phyloP scores from a whole-genome alignment of 1,284 basidiomycete species.

The Ustilago cynodontis region DNA sequence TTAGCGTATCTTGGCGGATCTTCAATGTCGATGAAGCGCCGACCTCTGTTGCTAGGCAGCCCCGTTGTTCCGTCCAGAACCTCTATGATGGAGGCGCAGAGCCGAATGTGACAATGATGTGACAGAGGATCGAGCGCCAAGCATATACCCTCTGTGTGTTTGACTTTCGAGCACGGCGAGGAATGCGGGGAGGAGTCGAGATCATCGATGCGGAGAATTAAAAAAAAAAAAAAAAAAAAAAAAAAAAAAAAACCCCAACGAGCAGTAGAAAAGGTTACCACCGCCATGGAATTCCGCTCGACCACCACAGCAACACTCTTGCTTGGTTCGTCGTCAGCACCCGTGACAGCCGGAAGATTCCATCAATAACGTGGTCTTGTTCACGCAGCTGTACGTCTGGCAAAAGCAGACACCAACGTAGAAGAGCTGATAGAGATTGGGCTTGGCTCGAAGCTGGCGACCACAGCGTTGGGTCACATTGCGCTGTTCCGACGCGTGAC shows the following conservation, averaged over 20 bases:
- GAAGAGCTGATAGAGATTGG: background rate
- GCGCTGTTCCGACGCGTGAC: background rate
- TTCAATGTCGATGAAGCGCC: no score
- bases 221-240: background rate
- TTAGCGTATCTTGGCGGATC: no score
- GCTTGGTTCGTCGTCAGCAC: background rate
- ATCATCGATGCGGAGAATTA: background rate
- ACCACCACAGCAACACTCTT: background rate
- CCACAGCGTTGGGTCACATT: background rate
- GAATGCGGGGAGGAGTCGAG: no score
- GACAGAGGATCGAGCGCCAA: no score
- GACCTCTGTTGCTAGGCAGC: no score
- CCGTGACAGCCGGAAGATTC: background rate
- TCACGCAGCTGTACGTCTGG: background rate
- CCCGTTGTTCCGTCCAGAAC: no score
- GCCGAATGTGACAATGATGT: no score
- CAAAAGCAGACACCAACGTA: background rate
- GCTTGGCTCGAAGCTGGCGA: background rate
- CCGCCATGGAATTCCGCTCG: background rate
- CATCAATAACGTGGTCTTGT: background rate
- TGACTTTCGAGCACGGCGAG: background rate
- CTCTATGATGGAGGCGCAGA: no score
- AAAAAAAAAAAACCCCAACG: background rate
- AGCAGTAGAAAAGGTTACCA: no score
- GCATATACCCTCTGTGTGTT: background rate